Percentiles rank a stretch among this genome's conserved stretches.
These are phyloP conservation scores for Ceratocystis eucalypticola DNA, from an alignment of 2,329 filamentous ascomycete genomes.

Conservation along the genomic window DNA sequence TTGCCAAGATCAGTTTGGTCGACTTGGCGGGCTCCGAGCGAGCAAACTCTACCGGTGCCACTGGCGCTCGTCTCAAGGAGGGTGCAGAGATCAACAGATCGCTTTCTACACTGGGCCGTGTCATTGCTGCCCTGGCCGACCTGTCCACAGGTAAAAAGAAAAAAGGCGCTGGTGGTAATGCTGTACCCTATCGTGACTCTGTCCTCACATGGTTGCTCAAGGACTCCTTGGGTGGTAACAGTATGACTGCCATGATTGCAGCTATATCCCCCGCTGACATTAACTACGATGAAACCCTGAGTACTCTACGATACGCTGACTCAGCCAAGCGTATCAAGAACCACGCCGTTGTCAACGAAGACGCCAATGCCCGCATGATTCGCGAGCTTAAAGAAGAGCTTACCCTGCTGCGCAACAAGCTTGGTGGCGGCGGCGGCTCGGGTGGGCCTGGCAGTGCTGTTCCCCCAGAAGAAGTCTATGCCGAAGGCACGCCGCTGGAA, in stretches of 20 bases:
- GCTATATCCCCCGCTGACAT: constrained; percentile 97
- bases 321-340: constrained; percentile 99
- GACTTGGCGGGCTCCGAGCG: constrained; percentile 95
- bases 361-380: constrained; percentile 98
- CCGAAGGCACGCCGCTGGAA: constrained; percentile 81
- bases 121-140: constrained; percentile 91
- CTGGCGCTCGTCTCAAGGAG: constrained; percentile 87
- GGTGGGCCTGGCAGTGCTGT: constrained; percentile 37
- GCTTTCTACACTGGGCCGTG: constrained; percentile 86
- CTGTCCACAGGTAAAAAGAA: constrained; percentile 74
- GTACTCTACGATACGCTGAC: constrained; percentile 89
- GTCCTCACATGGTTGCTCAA: constrained; percentile 94
- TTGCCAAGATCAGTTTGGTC: constrained; percentile 93
- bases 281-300: constrained; percentile 95
- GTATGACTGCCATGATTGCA: constrained; percentile 99
- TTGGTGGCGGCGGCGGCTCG: constrained; percentile 41
- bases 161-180: constrained; percentile 49
- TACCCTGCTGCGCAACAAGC: constrained; percentile 69
- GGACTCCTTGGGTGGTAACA: constrained; percentile 93
- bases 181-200: constrained; percentile 95
- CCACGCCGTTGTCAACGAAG: constrained; percentile 96
- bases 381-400: constrained; percentile 93
- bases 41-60: constrained; percentile 93
- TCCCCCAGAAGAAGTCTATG: constrained; percentile 69
- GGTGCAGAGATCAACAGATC: constrained; percentile 98